A percentile compares a stretch with the other conserved stretches of the same genome.
phyloP scores from a whole-genome alignment of 1,139 yeast species.

The Geotrichum cucujoidarum region DNA sequence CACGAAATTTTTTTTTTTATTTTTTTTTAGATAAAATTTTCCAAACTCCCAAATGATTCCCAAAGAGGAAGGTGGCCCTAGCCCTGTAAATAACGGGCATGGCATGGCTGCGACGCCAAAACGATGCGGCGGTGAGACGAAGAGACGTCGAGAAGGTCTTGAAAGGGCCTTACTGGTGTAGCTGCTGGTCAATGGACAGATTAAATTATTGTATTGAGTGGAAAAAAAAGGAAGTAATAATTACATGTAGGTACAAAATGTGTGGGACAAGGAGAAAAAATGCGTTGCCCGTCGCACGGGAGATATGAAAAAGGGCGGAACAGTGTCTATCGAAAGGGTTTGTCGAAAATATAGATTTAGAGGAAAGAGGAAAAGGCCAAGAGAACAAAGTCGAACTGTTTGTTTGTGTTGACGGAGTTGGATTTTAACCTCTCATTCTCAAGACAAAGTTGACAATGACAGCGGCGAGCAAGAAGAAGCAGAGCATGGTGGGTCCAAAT shows the following conservation, averaged over 20 bases:
- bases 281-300: too few relatives aligned
- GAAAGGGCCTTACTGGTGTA: too few relatives aligned
- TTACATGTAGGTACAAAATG: not conserved
- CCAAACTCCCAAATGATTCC: constrained; percentile 5
- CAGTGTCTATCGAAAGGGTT: not conserved
- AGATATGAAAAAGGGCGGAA: not conserved
- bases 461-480: constrained; percentile 86
- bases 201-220: too few relatives aligned
- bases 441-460: constrained; percentile 86
- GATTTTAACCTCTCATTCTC: constrained; percentile 50
- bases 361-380: not conserved
- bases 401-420: too few relatives aligned
- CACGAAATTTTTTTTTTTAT: not conserved
- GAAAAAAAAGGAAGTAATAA: not conserved
- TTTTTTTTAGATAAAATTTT: constrained; percentile 3
- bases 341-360: not conserved
- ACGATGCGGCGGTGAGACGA: too few relatives aligned
- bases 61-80: not conserved
- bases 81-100: not conserved
- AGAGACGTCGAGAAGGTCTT: too few relatives aligned
- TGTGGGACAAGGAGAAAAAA: not conserved
- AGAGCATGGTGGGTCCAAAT: constrained; percentile 95
- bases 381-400: too few relatives aligned
- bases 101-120: too few relatives aligned
- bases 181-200: not conserved